Conservation (phyloP, 1,284 basidiomycete genomes). For the Golubevia sp. region DNA sequence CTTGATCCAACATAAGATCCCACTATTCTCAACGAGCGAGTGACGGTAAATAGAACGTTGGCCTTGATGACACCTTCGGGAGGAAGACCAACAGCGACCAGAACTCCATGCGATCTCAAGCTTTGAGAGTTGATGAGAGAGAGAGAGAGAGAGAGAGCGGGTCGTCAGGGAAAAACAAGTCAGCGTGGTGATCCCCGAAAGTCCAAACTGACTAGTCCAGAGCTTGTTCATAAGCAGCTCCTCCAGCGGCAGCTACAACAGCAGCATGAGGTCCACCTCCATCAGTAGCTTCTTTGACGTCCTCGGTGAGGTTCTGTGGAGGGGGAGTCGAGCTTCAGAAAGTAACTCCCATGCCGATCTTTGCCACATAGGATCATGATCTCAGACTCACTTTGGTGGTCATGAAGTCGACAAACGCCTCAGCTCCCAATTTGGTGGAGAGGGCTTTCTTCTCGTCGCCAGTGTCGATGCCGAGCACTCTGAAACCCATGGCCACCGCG, state of each 20-base stretch:
- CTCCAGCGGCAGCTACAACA: constrained; percentile 59
- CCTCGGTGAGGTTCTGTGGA: constrained; percentile 67
- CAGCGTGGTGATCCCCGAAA: too few relatives aligned
- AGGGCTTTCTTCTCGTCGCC: constrained; percentile 77
- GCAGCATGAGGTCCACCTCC: constrained; percentile 75
- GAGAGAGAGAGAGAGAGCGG: too few relatives aligned
- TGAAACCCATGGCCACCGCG: constrained; percentile 63
- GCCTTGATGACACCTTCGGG: constrained; percentile 32
- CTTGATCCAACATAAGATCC: constrained; percentile 45
- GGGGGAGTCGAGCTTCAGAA: too few relatives aligned
- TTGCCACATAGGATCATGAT: too few relatives aligned
- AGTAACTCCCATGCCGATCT: too few relatives aligned
- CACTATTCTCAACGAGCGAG: constrained; percentile 20
- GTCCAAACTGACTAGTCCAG: constrained; percentile 66
- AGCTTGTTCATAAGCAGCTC: constrained; percentile 73
- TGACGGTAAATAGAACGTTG: constrained; percentile 41
- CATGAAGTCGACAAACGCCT: constrained; percentile 80
- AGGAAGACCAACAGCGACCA: constrained; percentile 46
- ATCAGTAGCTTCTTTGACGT: constrained; percentile 70
- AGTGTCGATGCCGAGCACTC: constrained; percentile 79
- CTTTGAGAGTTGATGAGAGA: too few relatives aligned
- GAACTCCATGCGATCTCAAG: constrained; percentile 68
- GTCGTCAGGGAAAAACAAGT: too few relatives aligned
- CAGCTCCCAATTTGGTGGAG: constrained; percentile 73
- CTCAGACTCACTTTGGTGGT: constrained; percentile 49